Evolutionary conservation across 1,284 basidiomycete genomes (phyloP), one percentile per base, ranked within the genome.

Genomic region (Athelia sp.): DNA sequence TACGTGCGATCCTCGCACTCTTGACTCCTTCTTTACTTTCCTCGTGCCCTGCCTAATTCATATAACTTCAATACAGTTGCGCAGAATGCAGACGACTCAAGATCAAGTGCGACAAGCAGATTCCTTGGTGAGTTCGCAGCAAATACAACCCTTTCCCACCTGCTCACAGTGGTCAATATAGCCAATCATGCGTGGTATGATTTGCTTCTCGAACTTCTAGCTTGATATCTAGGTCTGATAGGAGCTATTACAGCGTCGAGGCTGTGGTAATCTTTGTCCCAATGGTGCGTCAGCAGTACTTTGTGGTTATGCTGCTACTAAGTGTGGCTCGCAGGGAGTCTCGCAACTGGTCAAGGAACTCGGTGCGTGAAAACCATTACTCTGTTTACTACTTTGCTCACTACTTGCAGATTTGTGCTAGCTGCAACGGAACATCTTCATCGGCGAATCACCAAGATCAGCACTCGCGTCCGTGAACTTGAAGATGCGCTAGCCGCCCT

Each of bases 31-130:
- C 23, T 18, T 42, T 32, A 8, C 31, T 50, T 35, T 24, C 43
- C 40, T 24, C 51, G 14, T 62, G 62, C n/a, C n/a, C n/a, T n/a
- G n/a, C n/a, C n/a, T n/a, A n/a, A n/a, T n/a, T n/a, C n/a, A n/a
- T 60, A 79, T 40, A n/a, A 6, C 19, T 6, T 40, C n/a, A 17
- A 6, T 71, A 80, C 58, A 81, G 78, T 58, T 84, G 82, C 66
- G 82, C 82, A 57, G 82, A 84, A 65, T 84, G 82, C 60, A 69
- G 19, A 45, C 86, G 85, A 66, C 75, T 82, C 64, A 87, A 84
- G 66, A 79, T 84, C 57, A 84, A 81, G 60, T 88, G 85, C 67
- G 84, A 87, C 74, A 87, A 86, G 71, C 75, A 83, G 54, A 83
- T 87, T 51, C 83, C 84, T 8, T 84, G 82, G 59, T 80, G 60